These are phyloP conservation scores for Rutstroemia sydowiana DNA, from an alignment of 2,329 filamentous ascomycete genomes.

Conservation along the genomic window DNA sequence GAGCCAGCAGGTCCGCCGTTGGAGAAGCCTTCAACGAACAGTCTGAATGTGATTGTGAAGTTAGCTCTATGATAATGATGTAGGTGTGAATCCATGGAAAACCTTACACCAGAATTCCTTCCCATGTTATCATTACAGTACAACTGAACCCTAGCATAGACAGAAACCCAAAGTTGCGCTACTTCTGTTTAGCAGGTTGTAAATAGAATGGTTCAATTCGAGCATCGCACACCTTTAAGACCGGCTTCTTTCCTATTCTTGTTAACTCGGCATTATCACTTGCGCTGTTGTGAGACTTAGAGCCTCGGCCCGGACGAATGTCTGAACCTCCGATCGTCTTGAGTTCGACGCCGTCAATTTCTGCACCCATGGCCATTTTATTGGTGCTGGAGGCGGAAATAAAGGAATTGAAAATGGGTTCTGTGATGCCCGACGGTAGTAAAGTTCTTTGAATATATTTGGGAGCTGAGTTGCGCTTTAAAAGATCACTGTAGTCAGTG, in stretches of 20 bases:
- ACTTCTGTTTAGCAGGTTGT: too few relatives aligned
- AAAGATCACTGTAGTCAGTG: too few relatives aligned
- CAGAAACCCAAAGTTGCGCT: slow-evolving; percentile 39
- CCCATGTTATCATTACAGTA: slow-evolving; percentile 37
- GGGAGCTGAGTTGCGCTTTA: too few relatives aligned
- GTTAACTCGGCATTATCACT: background rate
- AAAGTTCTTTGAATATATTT: too few relatives aligned
- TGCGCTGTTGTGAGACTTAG: too few relatives aligned
- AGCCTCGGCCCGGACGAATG: too few relatives aligned
- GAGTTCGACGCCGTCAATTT: background rate
- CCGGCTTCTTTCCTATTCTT: background rate
- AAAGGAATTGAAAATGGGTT: background rate
- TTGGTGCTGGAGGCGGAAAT: background rate
- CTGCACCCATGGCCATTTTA: background rate
- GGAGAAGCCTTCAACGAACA: slow-evolving; percentile 20
- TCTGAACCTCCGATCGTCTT: background rate
- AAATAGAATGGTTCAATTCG: too few relatives aligned
- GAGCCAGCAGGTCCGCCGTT: slow-evolving; percentile 24
- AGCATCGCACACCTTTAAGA: slow-evolving; percentile 2
- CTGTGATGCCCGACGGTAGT: too few relatives aligned
- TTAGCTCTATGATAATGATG: too few relatives aligned
- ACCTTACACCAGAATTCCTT: slow-evolving; percentile 32
- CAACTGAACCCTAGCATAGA: slow-evolving; percentile 39
- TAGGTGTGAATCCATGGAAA: background rate
- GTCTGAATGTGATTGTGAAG: background rate